A percentile compares a stretch with the other conserved stretches of the same genome.
Conservation (phyloP, 176 grass and related monocot genomes). For the Poa pratensis region DNA sequence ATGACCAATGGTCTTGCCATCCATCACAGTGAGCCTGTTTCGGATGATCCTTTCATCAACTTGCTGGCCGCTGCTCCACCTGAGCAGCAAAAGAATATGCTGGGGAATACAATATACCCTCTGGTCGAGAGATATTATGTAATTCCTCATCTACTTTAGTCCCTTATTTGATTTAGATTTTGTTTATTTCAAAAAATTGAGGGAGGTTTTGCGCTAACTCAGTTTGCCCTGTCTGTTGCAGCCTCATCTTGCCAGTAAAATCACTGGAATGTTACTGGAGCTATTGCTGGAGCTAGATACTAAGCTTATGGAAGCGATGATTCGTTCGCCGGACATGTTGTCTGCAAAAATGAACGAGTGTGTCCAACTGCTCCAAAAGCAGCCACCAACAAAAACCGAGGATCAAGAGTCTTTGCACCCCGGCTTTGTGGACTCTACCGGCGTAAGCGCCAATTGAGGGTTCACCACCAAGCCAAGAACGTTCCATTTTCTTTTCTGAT, state of each 20-base stretch:
- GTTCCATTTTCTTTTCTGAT: conserved; percentile 4
- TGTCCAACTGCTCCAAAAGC: conserved; percentile 48
- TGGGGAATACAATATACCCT: conserved; percentile 66
- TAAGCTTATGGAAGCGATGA: conserved; percentile 2
- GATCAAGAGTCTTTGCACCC: conserved; percentile 54
- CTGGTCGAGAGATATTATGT: conserved; percentile 65
- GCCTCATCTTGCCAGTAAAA: conserved; percentile 68
- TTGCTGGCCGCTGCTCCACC: conserved; percentile 47
- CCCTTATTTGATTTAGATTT: not conserved
- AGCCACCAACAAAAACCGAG: conserved; percentile 42
- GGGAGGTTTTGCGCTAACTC: not conserved
- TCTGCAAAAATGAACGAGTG: conserved; percentile 65
- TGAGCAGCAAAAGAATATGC: conserved; percentile 49
- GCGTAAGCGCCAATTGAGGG: conserved; percentile 54
- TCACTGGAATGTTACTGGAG: conserved; percentile 77
- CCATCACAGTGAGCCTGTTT: conserved; percentile 53
- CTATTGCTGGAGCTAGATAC: conserved; percentile 60
- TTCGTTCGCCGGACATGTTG: conserved; percentile 53
- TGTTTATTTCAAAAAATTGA: not conserved
- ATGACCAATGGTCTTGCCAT: conserved; percentile 45
- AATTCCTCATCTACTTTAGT: not conserved
- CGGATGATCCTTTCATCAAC: conserved; percentile 55
- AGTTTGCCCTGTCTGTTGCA: conserved; percentile 13
- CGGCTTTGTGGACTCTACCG: conserved; percentile 42
- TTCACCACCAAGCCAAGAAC: conserved; percentile 2